Evolutionary conservation across 2,329 filamentous ascomycete genomes (phyloP).

Genomic region (Thielaviopsis punctulata): DNA sequence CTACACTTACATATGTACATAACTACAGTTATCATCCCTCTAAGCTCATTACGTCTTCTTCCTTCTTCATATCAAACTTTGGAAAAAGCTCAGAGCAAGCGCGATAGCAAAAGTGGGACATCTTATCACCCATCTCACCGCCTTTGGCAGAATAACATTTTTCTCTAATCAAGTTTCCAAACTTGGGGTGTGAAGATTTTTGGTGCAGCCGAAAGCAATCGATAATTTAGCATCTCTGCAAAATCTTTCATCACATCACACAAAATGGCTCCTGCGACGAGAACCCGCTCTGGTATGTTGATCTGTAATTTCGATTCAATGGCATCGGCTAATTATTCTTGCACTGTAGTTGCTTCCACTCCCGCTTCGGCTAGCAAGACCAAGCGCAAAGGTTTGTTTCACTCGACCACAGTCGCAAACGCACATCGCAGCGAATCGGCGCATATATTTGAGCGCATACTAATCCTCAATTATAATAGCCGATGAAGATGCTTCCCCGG

Average conservation of each 20-base stretch:
- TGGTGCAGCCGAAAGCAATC: neutral
- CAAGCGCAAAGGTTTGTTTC: constrained; percentile 23
- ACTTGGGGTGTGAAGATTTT: neutral
- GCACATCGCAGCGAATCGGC: neutral
- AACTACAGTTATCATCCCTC: too few relatives aligned
- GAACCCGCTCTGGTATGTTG: constrained; percentile 20
- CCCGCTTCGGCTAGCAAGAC: constrained; percentile 10
- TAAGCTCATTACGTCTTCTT: too few relatives aligned
- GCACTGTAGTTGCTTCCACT: constrained; percentile 3
- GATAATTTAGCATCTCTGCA: constrained; percentile 10
- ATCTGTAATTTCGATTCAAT: neutral
- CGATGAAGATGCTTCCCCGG: constrained; percentile 27
- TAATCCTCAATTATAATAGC: constrained; percentile 19
- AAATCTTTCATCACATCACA: constrained; percentile 13
- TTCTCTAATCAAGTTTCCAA: neutral
- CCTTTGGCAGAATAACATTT: neutral
- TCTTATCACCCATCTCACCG: neutral
- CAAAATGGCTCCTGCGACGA: constrained; percentile 30
- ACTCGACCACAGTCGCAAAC: neutral
- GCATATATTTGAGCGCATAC: constrained; percentile 10
- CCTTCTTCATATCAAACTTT: too few relatives aligned
- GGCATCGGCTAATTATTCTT: constrained; percentile 1
- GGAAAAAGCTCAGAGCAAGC: too few relatives aligned
- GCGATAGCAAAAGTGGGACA: neutral
- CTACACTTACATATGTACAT: too few relatives aligned